These are phyloP conservation scores for Paraphysoderma sedebokerense DNA, from an alignment of 371 early-diverging fungal genomes.

Conservation along the genomic window DNA sequence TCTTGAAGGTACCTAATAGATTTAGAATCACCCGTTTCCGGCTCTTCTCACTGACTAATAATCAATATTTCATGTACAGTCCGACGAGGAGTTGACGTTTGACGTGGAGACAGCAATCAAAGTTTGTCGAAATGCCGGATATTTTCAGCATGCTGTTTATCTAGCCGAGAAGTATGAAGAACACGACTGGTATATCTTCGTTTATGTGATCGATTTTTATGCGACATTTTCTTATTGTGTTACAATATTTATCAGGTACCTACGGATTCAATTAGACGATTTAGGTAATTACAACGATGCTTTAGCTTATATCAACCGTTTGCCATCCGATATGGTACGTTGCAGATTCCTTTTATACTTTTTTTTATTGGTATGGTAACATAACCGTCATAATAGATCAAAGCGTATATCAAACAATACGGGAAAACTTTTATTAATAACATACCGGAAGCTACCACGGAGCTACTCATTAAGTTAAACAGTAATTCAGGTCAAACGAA, in stretches of 20 bases:
- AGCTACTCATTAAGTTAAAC: slow-evolving; percentile 55
- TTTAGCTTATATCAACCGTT: slow-evolving; percentile 41
- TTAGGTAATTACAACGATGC: slow-evolving; percentile 54
- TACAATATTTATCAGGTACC: slow-evolving; percentile 23
- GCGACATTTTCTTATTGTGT: neutral
- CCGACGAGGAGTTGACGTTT: slow-evolving; percentile 49
- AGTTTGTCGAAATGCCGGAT: slow-evolving; percentile 81
- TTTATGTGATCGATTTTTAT: neutral
- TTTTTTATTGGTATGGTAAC: too few species aligned
- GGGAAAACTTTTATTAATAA: slow-evolving; percentile 55
- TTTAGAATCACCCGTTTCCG: neutral
- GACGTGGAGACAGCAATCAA: slow-evolving; percentile 85
- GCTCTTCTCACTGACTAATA: neutral
- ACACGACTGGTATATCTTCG: slow-evolving; percentile 45
- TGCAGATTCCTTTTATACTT: too few species aligned
- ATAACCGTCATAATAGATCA: slow-evolving; percentile 21
- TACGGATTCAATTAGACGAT: slow-evolving; percentile 72
- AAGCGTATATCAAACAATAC: slow-evolving; percentile 47
- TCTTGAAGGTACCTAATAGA: slow-evolving; percentile 44
- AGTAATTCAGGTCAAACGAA: too few species aligned
- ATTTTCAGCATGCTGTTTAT: slow-evolving; percentile 68
- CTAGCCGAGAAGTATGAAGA: slow-evolving; percentile 63
- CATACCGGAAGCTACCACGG: slow-evolving; percentile 56
- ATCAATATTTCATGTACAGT: slow-evolving; percentile 8
- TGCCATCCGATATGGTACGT: slow-evolving; percentile 31